Evolutionary conservation across 2,329 filamentous ascomycete genomes (phyloP).

Genomic region (Fonsecaea erecta): DNA sequence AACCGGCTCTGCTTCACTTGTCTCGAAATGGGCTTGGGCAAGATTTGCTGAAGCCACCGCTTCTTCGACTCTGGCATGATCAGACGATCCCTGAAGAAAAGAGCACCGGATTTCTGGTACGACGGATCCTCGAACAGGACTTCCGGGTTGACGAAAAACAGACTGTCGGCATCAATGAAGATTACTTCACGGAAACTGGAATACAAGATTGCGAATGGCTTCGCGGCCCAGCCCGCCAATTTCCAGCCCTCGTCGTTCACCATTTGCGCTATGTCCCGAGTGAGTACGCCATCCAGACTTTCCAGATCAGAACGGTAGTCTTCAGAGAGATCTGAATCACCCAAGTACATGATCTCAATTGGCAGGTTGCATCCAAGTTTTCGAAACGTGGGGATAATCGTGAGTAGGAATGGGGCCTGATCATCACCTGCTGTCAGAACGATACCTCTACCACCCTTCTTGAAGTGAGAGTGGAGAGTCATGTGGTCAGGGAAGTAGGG

Average conservation of each 20-base stretch:
- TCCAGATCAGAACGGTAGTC: conserved; percentile 50
- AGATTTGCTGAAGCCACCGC: conserved; percentile 49
- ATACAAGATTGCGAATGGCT: conserved; percentile 54
- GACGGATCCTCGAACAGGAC: conserved; percentile 50
- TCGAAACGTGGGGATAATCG: conserved; percentile 45
- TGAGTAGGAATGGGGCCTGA: conserved; percentile 51
- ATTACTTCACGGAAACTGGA: conserved; percentile 55
- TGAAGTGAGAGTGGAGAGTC: conserved; percentile 49
- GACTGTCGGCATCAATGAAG: conserved; percentile 54
- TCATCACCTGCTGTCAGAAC: conserved; percentile 53
- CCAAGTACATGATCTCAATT: conserved; percentile 43
- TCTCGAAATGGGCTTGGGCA: conserved; percentile 51
- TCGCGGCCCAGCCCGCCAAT: conserved; percentile 53
- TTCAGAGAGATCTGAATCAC: conserved; percentile 51
- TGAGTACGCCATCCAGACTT: conserved; percentile 50
- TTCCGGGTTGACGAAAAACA: conserved; percentile 52
- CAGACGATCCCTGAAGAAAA: conserved; percentile 55
- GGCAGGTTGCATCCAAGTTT: conserved; percentile 37
- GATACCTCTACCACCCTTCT: conserved; percentile 50
- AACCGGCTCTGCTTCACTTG: conserved; percentile 45
- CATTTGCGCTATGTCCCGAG: conserved; percentile 52
- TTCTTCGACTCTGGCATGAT: conserved; percentile 47
- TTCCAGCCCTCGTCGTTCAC: conserved; percentile 52
- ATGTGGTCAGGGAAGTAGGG: conserved; percentile 54
- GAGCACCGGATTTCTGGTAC: conserved; percentile 49